Evolutionary conservation across 306 rosid species (phyloP).

Genomic region (Trifolium dubium): DNA sequence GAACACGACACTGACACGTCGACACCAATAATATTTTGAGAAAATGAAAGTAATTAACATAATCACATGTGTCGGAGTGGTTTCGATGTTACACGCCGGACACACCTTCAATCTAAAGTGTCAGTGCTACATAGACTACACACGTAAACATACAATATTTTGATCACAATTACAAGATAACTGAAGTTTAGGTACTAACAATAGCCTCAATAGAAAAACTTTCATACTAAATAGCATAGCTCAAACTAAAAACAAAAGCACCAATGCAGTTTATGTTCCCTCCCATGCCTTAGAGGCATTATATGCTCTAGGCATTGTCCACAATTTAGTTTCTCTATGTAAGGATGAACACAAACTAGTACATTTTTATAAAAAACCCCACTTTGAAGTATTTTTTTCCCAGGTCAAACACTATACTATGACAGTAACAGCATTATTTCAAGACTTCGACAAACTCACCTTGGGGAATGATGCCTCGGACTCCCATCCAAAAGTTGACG

Average conservation of each 20-base stretch:
- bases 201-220: no score
- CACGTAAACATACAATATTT: no score
- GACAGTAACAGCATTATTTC: conserved; percentile 12
- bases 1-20: background rate
- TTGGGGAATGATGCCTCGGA: conserved; percentile 66
- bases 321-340: no score
- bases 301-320: no score
- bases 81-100: no score
- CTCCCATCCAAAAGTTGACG: conserved; percentile 78
- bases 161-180: no score
- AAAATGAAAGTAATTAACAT: background rate
- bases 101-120: no score
- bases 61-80: background rate
- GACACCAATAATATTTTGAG: background rate
- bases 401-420: background rate
- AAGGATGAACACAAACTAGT: background rate
- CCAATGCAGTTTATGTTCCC: background rate
- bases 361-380: background rate
- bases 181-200: no score
- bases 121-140: no score
- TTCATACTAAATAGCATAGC: no score
- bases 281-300: background rate
- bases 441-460: conserved; percentile 53
- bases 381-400: background rate
- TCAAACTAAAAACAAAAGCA: no score